A percentile compares a stretch with the other conserved stretches of the same genome.
These are phyloP conservation scores for Phanerochaete sordida DNA, from an alignment of 768 basidiomycete genomes.

Conservation along the genomic window DNA sequence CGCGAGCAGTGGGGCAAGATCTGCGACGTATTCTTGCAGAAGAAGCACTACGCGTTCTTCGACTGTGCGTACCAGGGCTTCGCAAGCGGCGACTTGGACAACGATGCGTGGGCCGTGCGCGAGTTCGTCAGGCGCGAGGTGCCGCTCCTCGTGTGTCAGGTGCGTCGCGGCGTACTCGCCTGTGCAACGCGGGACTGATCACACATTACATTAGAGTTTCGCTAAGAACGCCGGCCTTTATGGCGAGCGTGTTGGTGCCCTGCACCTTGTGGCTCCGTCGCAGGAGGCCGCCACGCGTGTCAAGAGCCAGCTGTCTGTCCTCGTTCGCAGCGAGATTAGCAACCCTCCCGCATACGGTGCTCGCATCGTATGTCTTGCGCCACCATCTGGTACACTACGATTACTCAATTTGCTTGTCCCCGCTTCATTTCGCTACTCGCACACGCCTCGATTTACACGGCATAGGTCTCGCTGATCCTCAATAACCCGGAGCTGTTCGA, in stretches of 20 bases:
- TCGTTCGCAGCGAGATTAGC: constrained; percentile 93
- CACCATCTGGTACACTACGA: neutral
- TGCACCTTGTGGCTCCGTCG: constrained; percentile 72
- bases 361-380: constrained; percentile 58
- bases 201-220: constrained; percentile 65
- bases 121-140: constrained; percentile 77
- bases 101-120: constrained; percentile 89
- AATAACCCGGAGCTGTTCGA: constrained; percentile 70
- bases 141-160: constrained; percentile 86
- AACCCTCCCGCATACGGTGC: constrained; percentile 93
- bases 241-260: constrained; percentile 91
- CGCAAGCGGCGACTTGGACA: constrained; percentile 87
- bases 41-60: constrained; percentile 86
- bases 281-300: constrained; percentile 69
- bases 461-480: constrained; percentile 75
- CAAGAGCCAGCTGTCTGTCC: constrained; percentile 85
- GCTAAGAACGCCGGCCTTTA: constrained; percentile 97
- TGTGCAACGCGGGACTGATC: neutral
- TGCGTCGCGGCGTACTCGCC: constrained; percentile 27
- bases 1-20: constrained; percentile 80
- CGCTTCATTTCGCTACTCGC: neutral
- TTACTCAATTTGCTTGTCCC: neutral
- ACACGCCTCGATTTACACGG: neutral
- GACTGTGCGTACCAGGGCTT: constrained; percentile 98
- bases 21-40: constrained; percentile 65